Evolutionary conservation across 1,284 basidiomycete genomes (phyloP).

Genomic region (Exsudoporus floridanus): DNA sequence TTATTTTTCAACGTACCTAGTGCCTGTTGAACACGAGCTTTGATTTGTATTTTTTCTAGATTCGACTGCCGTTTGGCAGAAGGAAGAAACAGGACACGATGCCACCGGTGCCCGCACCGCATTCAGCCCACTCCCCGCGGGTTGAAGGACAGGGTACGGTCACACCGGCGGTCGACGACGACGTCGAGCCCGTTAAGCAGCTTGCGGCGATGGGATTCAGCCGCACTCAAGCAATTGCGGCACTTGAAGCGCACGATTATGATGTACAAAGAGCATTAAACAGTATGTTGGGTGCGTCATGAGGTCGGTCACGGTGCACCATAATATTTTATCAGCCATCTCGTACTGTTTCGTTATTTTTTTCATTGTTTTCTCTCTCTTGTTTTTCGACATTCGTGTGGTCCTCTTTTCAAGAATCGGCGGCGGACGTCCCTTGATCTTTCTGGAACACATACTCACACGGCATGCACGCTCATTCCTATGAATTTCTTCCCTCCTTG

Average conservation of each 20-base stretch:
- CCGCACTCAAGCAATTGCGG: conserved; percentile 70
- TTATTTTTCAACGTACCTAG: conserved; percentile 18
- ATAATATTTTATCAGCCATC: conserved; percentile 23
- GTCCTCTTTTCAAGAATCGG: conserved; percentile 16
- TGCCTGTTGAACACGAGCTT: conserved; percentile 7
- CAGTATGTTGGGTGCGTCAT: conserved; percentile 51
- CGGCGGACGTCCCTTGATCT: conserved; percentile 12
- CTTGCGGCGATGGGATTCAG: conserved; percentile 82
- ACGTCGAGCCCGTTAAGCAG: conserved; percentile 75
- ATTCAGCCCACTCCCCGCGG: conserved; percentile 44
- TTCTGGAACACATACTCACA: conserved; percentile 31
- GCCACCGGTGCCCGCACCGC: conserved; percentile 46
- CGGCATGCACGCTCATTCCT: conserved; percentile 27
- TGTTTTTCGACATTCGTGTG: conserved; percentile 1
- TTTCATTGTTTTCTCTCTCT: background rate
- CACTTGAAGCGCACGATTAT: conserved; percentile 74
- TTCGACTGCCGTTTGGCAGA: conserved; percentile 74
- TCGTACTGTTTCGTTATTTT: conserved; percentile 17
- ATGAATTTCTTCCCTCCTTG: conserved; percentile 12
- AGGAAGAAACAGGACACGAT: conserved; percentile 64
- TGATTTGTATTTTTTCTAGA: conserved; percentile 41
- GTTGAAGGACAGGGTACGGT: conserved; percentile 43
- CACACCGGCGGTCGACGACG: conserved; percentile 66
- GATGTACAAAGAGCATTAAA: conserved; percentile 74
- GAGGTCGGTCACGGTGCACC: conserved; percentile 6